Conservation (phyloP, 176 grass and related monocot species). For the Microstegium vimineum region DNA sequence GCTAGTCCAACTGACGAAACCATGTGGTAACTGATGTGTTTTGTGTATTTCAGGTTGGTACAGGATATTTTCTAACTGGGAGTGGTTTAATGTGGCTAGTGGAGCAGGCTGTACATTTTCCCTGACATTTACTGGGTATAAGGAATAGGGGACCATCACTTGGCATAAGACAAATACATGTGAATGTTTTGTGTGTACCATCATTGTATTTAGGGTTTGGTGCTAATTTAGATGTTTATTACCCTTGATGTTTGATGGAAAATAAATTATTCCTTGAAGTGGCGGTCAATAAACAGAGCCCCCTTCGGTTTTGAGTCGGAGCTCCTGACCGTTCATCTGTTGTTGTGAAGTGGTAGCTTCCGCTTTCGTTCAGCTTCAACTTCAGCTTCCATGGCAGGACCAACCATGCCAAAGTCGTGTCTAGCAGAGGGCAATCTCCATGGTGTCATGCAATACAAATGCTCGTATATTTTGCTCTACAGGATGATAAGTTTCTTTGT, state of each 20-base stretch:
- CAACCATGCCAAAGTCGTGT: not conserved
- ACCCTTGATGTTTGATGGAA: conserved; percentile 32
- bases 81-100: conserved; percentile 36
- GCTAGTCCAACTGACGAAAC: not conserved
- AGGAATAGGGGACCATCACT: conserved; percentile 35
- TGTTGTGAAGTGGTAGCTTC: not conserved
- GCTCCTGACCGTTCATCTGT: not conserved
- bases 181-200: conserved; percentile 66
- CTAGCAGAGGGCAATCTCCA: not conserved
- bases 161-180: conserved; percentile 50
- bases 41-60: conserved; percentile 43
- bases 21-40: conserved; percentile 3
- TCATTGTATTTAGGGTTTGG: conserved; percentile 55
- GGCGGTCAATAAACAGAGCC: conserved; percentile 35
- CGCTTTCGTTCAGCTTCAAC: not conserved
- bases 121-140: conserved; percentile 48
- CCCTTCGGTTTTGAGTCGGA: conserved; percentile 14
- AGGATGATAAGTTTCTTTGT: not conserved
- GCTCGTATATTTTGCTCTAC: not conserved
- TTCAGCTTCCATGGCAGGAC: not conserved
- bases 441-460: not conserved
- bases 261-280: conserved; percentile 54
- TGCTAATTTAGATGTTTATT: conserved; percentile 52
- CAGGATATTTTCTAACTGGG: conserved; percentile 49
- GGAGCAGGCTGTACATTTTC: conserved; percentile 63